A percentile compares a stretch with the other conserved stretches of the same genome.
Conservation (phyloP, 352 stramenopile genomes). For the Elongisporangium prolatum region DNA sequence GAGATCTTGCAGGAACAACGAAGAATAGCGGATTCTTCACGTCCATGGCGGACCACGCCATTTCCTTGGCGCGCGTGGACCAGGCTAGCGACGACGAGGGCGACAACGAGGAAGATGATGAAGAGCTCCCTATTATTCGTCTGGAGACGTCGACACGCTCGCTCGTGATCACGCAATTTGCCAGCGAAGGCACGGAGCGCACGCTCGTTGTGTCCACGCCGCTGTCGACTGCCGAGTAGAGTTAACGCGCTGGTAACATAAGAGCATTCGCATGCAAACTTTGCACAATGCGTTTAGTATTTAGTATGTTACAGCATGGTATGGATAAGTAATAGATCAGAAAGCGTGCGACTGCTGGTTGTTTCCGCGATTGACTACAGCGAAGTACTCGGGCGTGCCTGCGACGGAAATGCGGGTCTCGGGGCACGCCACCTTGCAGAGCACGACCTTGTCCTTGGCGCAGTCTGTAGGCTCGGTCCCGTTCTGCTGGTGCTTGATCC, state of each 20-base stretch:
- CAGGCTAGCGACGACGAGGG: constrained; percentile 17
- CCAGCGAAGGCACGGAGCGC: constrained; percentile 28
- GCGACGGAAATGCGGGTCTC: constrained; percentile 13
- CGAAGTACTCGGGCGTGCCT: constrained; percentile 15
- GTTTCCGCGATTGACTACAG: constrained; percentile 16
- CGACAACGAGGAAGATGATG: constrained; percentile 24
- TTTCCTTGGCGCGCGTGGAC: constrained; percentile 37
- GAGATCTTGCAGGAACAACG: constrained; percentile 48
- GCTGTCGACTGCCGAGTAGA: constrained; percentile 18
- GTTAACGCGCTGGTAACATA: neutral
- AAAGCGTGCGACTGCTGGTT: constrained; percentile 20
- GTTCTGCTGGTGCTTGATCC: constrained; percentile 28
- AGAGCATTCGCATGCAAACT: neutral
- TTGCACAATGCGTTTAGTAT: neutral
- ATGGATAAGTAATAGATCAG: neutral
- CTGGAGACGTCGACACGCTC: constrained; percentile 49
- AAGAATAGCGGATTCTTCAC: constrained; percentile 75
- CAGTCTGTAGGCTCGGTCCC: constrained; percentile 40
- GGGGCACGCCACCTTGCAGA: constrained; percentile 36
- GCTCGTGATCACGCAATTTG: constrained; percentile 57
- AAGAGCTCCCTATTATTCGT: constrained; percentile 40
- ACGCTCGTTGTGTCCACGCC: constrained; percentile 64
- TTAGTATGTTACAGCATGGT: neutral
- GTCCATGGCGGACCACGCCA: constrained; percentile 62
- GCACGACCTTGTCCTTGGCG: constrained; percentile 56